Evolutionary conservation across 106 monocot genomes (phyloP).

Genomic region (Platanthera guangdongensis): DNA sequence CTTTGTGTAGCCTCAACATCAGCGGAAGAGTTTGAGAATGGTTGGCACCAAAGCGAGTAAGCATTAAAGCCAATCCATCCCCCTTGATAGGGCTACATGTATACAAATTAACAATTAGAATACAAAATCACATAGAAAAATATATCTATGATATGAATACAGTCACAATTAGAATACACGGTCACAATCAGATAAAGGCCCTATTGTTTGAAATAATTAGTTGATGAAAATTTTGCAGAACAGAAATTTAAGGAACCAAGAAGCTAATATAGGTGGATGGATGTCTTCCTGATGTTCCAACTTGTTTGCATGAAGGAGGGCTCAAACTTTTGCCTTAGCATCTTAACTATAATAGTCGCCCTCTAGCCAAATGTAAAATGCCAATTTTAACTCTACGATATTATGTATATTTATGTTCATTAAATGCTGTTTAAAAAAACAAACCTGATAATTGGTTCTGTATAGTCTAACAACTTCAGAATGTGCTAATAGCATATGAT

Average conservation of each 20-base stretch:
- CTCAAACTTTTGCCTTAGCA: neutral
- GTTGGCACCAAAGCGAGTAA: slow-evolving; percentile 26
- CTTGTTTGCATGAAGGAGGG: too few relatives aligned
- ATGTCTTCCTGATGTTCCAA: too few relatives aligned
- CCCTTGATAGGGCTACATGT: slow-evolving; percentile 32
- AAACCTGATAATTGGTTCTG: slow-evolving; percentile 43
- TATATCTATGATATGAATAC: slow-evolving; percentile 1
- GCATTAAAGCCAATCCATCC: slow-evolving; percentile 60
- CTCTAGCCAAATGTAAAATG: neutral
- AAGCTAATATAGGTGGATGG: too few relatives aligned
- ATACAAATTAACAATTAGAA: neutral
- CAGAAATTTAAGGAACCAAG: neutral
- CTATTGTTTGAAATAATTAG: neutral
- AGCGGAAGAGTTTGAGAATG: slow-evolving; percentile 38
- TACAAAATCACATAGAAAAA: neutral
- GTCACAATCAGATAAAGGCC: neutral
- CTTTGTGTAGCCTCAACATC: slow-evolving; percentile 57
- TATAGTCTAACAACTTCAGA: slow-evolving; percentile 30
- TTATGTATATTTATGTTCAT: too few relatives aligned
- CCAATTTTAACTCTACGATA: neutral
- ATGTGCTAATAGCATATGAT: slow-evolving; percentile 45
- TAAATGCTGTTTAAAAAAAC: too few relatives aligned
- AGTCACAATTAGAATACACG: neutral
- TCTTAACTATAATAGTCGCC: neutral
- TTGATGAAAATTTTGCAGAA: neutral